Conservation (phyloP, 2,329 filamentous ascomycete genomes). For the Neonectria hederae region DNA sequence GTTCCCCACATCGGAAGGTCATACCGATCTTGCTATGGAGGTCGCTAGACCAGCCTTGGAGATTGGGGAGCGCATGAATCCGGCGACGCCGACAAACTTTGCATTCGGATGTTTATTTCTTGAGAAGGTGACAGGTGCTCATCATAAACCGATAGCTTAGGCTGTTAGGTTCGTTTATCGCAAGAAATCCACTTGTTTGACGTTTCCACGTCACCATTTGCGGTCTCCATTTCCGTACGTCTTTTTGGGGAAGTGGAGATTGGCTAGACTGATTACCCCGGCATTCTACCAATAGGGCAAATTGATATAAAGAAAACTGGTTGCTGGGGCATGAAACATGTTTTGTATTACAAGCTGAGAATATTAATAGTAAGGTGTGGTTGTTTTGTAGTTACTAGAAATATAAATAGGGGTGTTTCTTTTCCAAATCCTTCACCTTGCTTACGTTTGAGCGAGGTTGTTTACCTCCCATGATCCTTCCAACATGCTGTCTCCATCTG, state of each 20-base stretch:
- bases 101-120: neutral
- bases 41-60: neutral
- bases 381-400: slow-evolving; percentile 22
- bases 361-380: neutral
- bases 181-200: too few species aligned
- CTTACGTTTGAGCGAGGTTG: neutral
- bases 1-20: neutral
- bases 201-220: too few species aligned
- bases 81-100: neutral
- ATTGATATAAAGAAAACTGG: too few species aligned
- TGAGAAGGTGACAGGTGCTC: neutral
- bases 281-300: neutral
- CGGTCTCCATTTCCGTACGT: too few species aligned
- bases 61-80: neutral
- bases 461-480: slow-evolving; percentile 15
- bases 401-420: slow-evolving; percentile 32
- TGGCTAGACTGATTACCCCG: neutral
- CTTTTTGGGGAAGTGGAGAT: too few species aligned
- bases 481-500: slow-evolving; percentile 5
- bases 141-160: too few species aligned
- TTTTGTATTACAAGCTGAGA: too few species aligned
- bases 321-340: too few species aligned
- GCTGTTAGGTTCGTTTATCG: too few species aligned
- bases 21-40: neutral
- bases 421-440: slow-evolving; percentile 32